These are phyloP conservation scores for Paraphoma chrysanthemicola DNA, from an alignment of 2,329 filamentous ascomycete species.

Conservation along the genomic window DNA sequence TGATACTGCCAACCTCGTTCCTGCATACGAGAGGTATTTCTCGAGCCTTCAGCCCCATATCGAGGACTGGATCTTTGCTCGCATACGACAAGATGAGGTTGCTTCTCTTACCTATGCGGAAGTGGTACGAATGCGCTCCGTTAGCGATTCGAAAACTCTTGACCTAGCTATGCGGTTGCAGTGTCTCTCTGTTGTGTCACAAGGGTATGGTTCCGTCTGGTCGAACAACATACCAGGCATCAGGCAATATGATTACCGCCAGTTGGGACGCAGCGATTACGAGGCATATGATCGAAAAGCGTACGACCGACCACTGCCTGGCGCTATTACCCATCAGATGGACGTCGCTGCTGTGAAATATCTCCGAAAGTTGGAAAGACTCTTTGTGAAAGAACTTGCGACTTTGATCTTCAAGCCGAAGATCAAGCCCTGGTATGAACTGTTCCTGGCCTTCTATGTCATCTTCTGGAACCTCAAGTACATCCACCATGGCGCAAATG, in stretches of 20 bases:
- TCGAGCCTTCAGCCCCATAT: slow-evolving; percentile 33
- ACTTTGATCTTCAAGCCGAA: slow-evolving; percentile 39
- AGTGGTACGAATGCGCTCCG: slow-evolving; percentile 35
- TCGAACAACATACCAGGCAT: slow-evolving; percentile 41
- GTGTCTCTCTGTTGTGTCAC: slow-evolving; percentile 44
- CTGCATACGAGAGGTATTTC: slow-evolving; percentile 38
- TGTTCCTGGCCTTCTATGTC: slow-evolving; percentile 45
- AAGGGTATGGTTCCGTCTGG: slow-evolving; percentile 46
- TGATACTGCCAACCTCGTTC: slow-evolving; percentile 37
- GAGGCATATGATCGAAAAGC: slow-evolving; percentile 45
- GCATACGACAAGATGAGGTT: slow-evolving; percentile 37
- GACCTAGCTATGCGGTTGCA: slow-evolving; percentile 42
- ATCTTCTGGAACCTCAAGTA: slow-evolving; percentile 47
- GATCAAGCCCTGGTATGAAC: slow-evolving; percentile 48
- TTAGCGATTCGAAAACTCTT: slow-evolving; percentile 30
- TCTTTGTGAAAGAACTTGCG: slow-evolving; percentile 37
- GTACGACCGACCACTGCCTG: slow-evolving; percentile 41
- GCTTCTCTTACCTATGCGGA: slow-evolving; percentile 40
- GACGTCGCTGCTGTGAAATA: slow-evolving; percentile 46
- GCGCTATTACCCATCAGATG: slow-evolving; percentile 46
- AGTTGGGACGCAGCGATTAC: slow-evolving; percentile 39
- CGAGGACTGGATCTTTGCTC: slow-evolving; percentile 41
- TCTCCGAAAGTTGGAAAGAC: slow-evolving; percentile 37
- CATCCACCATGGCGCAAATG: slow-evolving; percentile 40
- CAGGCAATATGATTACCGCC: slow-evolving; percentile 38